Evolutionary conservation across 2,329 filamentous ascomycete genomes (phyloP), one percentile per base, ranked within the genome.

Genomic region (Venturia carpophila): DNA sequence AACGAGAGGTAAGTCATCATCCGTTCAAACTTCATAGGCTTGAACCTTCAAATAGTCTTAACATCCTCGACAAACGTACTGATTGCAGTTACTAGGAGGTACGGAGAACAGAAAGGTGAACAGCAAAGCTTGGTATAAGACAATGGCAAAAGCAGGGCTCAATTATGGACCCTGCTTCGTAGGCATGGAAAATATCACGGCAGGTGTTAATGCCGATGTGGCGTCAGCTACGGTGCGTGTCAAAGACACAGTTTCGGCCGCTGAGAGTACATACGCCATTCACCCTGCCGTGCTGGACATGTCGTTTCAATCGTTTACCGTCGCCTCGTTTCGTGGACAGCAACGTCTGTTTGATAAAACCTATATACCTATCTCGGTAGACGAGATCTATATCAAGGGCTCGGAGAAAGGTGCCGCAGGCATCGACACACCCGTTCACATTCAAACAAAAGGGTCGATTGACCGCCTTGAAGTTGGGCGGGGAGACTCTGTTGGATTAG

Each of bases 281-380:
- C 63, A 65, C 43, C 63, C 63, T n/a, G 52, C 21, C 5, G 62
- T 55, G 3, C 24, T 65, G 6, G 63, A 66, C 58, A 27, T 62
- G 30, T 41, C 65, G 2, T 58, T 65, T 19, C 45, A 64, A 45
- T 62, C 43, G 2, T 43, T 43, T 9, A n/a, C 42, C 11, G 42
- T 43, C 10, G 42, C 42, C 11, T 43, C 42, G 3, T 13, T 43
- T 43, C 42, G 42, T 15, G 42, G 42, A 43, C 11, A 15, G 13
- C 13, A n/a, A 3, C 42, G 42, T n/a, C 11, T 15, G 3, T n/a
- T 43, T 13, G 42, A 43, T 3, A 43, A 43, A 10, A 13, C 19
- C 13, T 15, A 13, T 15, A n/a, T 43, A 15, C 42, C 42, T 2
- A 10, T n/a, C 3, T 15, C 11, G 11, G 11, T 43, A 15, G 42